phyloP scores from a whole-genome alignment of 2,329 filamentous ascomycete species.

The Trichophyton rubrum region DNA sequence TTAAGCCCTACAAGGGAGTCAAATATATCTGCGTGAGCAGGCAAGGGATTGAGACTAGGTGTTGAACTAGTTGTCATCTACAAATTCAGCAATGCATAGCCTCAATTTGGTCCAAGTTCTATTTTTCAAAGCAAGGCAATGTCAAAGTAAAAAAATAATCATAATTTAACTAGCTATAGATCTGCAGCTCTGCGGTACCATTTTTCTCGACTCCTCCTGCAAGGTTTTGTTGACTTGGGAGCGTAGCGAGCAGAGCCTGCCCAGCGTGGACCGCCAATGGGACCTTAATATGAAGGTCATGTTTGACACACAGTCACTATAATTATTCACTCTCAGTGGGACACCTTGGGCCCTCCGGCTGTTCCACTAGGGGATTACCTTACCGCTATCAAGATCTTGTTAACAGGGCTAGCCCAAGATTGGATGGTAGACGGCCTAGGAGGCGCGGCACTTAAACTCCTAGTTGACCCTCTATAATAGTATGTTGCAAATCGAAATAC shows the following conservation, averaged over 20 bases:
- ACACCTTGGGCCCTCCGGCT: not conserved
- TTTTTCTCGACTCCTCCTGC: no score
- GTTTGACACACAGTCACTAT: no score
- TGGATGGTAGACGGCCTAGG: not conserved
- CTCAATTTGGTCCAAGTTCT: not conserved
- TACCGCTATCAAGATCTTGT: not conserved
- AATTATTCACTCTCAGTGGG: no score
- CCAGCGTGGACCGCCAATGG: no score
- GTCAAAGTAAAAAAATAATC: not conserved
- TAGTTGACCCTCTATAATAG: no score
- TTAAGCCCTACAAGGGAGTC: conserved; percentile 95
- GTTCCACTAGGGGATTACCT: not conserved
- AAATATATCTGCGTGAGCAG: conserved; percentile 76
- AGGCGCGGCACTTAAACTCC: not conserved
- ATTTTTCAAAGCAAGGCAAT: not conserved
- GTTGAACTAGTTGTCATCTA: conserved; percentile 14
- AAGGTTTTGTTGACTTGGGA: no score
- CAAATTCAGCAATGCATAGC: not conserved
- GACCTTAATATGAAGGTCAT: no score
- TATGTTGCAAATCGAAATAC: no score
- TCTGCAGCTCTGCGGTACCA: no score
- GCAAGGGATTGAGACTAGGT: conserved; percentile 40
- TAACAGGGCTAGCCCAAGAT: not conserved
- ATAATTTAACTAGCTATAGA: no score
- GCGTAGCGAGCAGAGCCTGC: no score